phyloP scores from a whole-genome alignment of 805 yeast species.

The Wickerhamomyces strasburgensis region DNA sequence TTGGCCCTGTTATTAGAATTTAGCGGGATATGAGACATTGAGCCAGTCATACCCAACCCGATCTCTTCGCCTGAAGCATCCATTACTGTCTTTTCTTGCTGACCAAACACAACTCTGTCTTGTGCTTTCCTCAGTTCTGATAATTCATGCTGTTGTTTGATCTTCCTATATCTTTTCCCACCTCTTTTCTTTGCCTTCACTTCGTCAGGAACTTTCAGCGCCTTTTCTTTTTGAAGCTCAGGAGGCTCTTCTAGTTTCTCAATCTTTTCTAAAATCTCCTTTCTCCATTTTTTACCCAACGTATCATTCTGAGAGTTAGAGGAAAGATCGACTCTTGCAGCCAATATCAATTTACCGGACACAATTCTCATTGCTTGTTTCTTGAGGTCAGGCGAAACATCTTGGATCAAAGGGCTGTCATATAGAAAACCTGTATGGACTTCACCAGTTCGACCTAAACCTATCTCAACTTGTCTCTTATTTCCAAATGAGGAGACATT shows the following conservation, averaged over 20 bases:
- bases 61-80: constrained; percentile 76
- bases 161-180: constrained; percentile 73
- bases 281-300: constrained; percentile 53
- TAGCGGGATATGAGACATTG: constrained; percentile 25
- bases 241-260: constrained; percentile 79
- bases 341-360: constrained; percentile 73
- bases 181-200: constrained; percentile 78
- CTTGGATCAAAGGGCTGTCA: constrained; percentile 52
- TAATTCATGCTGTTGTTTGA: constrained; percentile 74
- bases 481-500: constrained; percentile 77
- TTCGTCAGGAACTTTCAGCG: constrained; percentile 69
- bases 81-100: constrained; percentile 54
- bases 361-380: constrained; percentile 73
- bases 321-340: constrained; percentile 75
- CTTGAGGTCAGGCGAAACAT: constrained; percentile 51
- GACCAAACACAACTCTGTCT: constrained; percentile 80
- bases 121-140: constrained; percentile 81
- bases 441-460: constrained; percentile 40
- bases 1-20: constrained; percentile 49
- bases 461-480: constrained; percentile 34
- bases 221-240: constrained; percentile 49
- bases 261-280: constrained; percentile 58
- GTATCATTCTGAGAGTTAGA: constrained; percentile 38
- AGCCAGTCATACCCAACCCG: constrained; percentile 66
- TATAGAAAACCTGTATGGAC: constrained; percentile 69